A percentile compares a stretch with the other conserved stretches of the same genome.
These are phyloP conservation scores for Hemisphaericaspora nanyangensis DNA, from an alignment of 805 yeast species.

Conservation along the genomic window DNA sequence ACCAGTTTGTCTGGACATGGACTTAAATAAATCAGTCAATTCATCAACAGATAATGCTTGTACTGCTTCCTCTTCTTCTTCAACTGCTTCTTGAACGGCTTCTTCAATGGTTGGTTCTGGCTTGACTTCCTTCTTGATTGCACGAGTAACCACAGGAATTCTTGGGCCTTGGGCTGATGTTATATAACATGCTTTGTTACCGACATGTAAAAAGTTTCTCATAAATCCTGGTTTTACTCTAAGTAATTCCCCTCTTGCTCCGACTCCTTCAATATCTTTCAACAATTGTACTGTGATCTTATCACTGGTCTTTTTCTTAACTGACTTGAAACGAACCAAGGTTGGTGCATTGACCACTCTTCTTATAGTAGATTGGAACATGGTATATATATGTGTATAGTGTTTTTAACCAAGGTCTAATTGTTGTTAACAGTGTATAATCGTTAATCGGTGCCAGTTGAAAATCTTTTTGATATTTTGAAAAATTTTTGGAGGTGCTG, in stretches of 20 bases:
- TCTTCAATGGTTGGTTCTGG: conserved; percentile 6
- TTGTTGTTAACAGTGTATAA: too few relatives aligned
- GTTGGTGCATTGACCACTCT: background rate
- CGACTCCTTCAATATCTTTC: conserved; percentile 59
- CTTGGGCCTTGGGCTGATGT: conserved; percentile 30
- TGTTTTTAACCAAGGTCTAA: too few relatives aligned
- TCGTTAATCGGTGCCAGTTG: background rate
- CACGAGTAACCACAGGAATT: conserved; percentile 36
- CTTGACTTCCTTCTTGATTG: background rate
- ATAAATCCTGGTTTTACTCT: conserved; percentile 75
- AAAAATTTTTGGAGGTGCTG: background rate
- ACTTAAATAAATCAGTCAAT: conserved; percentile 31
- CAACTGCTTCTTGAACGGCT: conserved; percentile 6
- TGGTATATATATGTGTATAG: background rate
- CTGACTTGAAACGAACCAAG: background rate
- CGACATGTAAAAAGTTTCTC: conserved; percentile 72
- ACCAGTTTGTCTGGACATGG: conserved; percentile 14
- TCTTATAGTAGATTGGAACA: background rate
- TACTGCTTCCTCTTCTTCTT: conserved; percentile 9
- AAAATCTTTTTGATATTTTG: background rate
- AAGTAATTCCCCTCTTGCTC: conserved; percentile 68
- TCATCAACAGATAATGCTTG: conserved; percentile 36
- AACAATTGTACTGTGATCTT: conserved; percentile 59
- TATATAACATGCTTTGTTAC: conserved; percentile 73
- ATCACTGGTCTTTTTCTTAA: background rate